A percentile compares a stretch with the other conserved stretches of the same genome.
phyloP scores from a whole-genome alignment of 345 rosid species.

The Citrus reticulata region DNA sequence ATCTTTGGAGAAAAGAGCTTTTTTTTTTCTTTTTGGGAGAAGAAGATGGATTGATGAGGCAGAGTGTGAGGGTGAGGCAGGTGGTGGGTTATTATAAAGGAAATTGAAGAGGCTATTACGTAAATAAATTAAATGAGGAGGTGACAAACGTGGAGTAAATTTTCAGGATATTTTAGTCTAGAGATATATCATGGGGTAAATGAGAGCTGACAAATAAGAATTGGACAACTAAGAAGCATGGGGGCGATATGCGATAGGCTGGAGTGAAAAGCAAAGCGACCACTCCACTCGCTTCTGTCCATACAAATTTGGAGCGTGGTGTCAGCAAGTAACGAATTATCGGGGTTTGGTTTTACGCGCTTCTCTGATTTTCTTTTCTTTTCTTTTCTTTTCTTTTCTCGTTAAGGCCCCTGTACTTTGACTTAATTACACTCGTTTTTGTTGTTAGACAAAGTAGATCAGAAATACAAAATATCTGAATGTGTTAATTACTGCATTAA shows the following conservation, averaged over 20 bases:
- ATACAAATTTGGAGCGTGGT: background rate
- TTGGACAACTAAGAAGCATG: conserved; percentile 4
- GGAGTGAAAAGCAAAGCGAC: background rate
- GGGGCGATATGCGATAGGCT: conserved; percentile 19
- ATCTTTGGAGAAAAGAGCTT: background rate
- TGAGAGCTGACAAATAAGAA: background rate
- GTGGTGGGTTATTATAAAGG: background rate
- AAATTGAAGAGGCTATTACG: background rate
- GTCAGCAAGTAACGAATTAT: background rate
- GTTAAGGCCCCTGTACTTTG: too few relatives aligned
- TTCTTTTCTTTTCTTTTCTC: background rate
- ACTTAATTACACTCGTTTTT: too few relatives aligned
- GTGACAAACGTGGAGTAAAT: background rate
- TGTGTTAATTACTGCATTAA: too few relatives aligned
- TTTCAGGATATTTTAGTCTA: background rate
- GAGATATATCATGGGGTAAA: too few relatives aligned
- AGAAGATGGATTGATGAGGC: background rate
- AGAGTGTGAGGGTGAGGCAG: background rate
- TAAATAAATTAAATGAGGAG: background rate
- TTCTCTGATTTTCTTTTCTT: too few relatives aligned
- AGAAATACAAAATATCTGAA: too few relatives aligned
- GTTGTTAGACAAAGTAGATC: too few relatives aligned
- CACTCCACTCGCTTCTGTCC: background rate
- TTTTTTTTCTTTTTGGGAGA: background rate
- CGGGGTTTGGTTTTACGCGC: background rate